A percentile compares a stretch with the other conserved stretches of the same genome.
These are phyloP conservation scores for Zygosaccharomyces lentus DNA, from an alignment of 805 yeast species.

Conservation along the genomic window DNA sequence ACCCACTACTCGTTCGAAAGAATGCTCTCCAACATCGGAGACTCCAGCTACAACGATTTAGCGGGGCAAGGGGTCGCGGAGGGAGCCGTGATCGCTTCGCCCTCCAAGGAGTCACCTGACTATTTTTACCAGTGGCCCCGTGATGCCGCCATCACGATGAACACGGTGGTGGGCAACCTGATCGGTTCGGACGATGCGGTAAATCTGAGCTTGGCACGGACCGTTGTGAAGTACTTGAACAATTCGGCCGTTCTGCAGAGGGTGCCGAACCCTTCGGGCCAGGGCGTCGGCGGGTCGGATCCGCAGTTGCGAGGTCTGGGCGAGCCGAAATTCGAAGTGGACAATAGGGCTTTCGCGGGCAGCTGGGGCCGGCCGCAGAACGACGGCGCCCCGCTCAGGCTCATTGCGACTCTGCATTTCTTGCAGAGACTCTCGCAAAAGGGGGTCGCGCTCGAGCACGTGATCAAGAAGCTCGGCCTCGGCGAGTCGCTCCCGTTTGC, in stretches of 20 bases:
- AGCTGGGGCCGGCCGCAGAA: constrained; percentile 95
- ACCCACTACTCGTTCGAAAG: constrained; percentile 39
- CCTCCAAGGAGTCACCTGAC: constrained; percentile 65
- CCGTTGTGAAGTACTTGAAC: constrained; percentile 58
- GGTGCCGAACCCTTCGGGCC: constrained; percentile 64
- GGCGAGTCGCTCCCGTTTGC: constrained; percentile 13
- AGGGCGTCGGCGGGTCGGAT: constrained; percentile 31
- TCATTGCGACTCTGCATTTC: constrained; percentile 57
- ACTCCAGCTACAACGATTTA: constrained; percentile 27
- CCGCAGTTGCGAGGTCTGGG: constrained; percentile 58
- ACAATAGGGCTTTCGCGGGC: constrained; percentile 57
- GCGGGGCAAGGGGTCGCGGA: constrained; percentile 40
- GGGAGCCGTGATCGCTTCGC: constrained; percentile 84
- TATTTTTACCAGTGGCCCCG: constrained; percentile 89
- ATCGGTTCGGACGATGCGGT: constrained; percentile 14
- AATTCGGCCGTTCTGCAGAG: constrained; percentile 61
- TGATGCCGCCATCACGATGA: constrained; percentile 79
- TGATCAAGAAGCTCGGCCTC: constrained; percentile 23
- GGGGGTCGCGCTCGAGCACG: constrained; percentile 26
- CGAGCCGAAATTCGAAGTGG: constrained; percentile 79
- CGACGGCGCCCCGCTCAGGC: constrained; percentile 88
- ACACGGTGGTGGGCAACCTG: constrained; percentile 55
- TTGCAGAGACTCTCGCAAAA: constrained; percentile 41
- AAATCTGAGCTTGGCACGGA: constrained; percentile 23
- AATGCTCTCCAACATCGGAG: constrained; percentile 49